Conservation (phyloP, 192 early-diverging fungal genomes). For the Rhizophagus clarus region DNA sequence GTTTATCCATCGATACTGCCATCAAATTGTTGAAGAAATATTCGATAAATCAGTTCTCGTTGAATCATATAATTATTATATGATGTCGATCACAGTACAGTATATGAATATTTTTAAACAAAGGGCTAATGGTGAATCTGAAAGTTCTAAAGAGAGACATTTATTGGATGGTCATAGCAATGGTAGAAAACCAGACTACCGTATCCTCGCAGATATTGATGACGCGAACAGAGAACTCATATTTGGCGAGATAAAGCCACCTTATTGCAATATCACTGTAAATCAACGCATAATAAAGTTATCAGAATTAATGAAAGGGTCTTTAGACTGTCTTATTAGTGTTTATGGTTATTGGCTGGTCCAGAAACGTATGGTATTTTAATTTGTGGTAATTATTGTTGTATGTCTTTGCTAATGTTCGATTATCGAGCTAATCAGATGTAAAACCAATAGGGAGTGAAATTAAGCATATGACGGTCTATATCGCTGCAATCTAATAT, state of each 20-base stretch:
- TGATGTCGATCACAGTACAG: no score
- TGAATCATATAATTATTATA: no score
- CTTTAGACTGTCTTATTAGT: neutral
- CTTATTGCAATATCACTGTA: neutral
- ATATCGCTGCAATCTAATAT: neutral
- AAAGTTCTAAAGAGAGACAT: conserved; percentile 20
- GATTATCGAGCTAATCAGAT: neutral
- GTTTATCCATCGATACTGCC: conserved; percentile 13
- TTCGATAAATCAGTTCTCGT: conserved; percentile 8
- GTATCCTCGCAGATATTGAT: conserved; percentile 12
- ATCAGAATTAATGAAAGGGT: conserved; percentile 19
- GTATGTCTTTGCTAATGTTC: neutral
- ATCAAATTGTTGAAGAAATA: conserved; percentile 19
- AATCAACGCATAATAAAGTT: conserved; percentile 20
- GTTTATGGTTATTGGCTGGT: neutral
- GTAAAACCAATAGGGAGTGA: neutral
- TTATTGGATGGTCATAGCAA: conserved; percentile 17
- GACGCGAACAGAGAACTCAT: neutral
- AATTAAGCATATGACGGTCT: neutral
- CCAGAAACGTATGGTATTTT: no score
- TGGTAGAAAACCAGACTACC: conserved; percentile 19
- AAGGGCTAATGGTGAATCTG: conserved; percentile 16
- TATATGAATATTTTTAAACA: no score
- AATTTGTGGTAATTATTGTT: no score
- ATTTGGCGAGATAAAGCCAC: conserved; percentile 20